Evolutionary conservation across 2,329 filamentous ascomycete species (phyloP), one percentile per base, ranked within the genome.

Genomic region (Xylaria sp.): DNA sequence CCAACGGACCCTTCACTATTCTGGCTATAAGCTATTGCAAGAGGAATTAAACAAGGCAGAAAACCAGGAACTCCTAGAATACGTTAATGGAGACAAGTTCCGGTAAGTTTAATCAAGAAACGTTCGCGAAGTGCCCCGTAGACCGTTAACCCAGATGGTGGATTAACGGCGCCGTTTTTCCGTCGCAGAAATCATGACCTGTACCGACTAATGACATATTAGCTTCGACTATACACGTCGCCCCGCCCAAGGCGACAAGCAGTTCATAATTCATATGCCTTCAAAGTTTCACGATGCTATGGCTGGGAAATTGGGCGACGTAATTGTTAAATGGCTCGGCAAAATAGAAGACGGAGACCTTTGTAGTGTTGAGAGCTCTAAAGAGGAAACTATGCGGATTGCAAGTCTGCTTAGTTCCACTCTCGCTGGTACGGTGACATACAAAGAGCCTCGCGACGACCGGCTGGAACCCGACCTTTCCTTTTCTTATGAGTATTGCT

Each of bases 151-250:
- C 34, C 11, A 36, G 34, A 9, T 36, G 11, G 8, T 36, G 11
- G 34, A 36, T 36, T 36, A 36, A 7, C 34, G 34, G 8, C 34
- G 34, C 6, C 11, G 7, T 36, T 36, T 36, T 36, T 36, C 11
- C 11, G 34, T 36, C 6, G 2, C 11, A 36, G 34, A 36, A 12
- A 36, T 36, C 34, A 36, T 36, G 34, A 36, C 34, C 11, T 11
- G 6, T 36, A 36, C 34, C 34, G 34, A 30, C 51, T 66, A n/a
- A 66, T 51, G 34, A 24, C 7, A 45, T 45, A 17, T n/a, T 30
- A 66, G 64, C 4, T 66, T 66, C 51, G 57, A 66, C n/a, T 66
- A 57, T 11, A 56, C 9, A 17, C 57, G n/a, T 51, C 64, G 57
- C 42, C 64, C 64, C n/a, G 50, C 1, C 14, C 51, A 66, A 51